Percentiles rank a stretch among this genome's conserved stretches.
Conservation (phyloP, 495 filamentous ascomycete genomes). For the Daldinia grandis region DNA sequence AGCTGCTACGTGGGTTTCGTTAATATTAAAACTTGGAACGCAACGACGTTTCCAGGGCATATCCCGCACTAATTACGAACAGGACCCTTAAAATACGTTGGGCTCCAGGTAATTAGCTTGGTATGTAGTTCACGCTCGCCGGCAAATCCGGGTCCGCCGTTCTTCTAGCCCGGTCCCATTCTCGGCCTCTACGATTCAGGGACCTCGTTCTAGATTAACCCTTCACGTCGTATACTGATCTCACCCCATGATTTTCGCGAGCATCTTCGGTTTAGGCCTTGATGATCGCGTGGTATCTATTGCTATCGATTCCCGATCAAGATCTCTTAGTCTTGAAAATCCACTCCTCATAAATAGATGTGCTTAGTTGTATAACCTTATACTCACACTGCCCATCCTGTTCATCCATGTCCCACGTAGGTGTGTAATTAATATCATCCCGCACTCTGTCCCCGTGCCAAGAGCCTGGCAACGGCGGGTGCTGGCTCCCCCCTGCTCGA, state of each 20-base stretch:
- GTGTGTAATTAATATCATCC: conserved; percentile 23
- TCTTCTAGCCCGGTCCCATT: conserved; percentile 25
- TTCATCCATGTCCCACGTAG: not conserved
- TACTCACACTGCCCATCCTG: not conserved
- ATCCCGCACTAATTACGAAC: conserved; percentile 4
- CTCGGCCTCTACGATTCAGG: conserved; percentile 36
- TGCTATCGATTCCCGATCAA: conserved; percentile 1
- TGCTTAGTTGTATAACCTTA: not conserved
- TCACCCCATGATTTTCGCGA: not conserved
- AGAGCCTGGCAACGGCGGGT: conserved; percentile 24
- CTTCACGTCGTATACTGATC: conserved; percentile 10
- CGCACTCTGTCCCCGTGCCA: conserved; percentile 33
- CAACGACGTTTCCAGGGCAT: not conserved
- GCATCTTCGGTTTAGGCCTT: not conserved
- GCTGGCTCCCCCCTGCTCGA: not conserved
- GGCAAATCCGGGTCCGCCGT: conserved; percentile 22
- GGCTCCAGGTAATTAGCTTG: not conserved
- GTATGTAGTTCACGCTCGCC: conserved; percentile 7
- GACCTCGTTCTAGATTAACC: conserved; percentile 21
- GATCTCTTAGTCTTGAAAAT: conserved; percentile 9
- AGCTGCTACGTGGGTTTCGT: conserved; percentile 1
- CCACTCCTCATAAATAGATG: not conserved
- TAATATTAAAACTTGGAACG: not conserved
- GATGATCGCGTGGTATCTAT: not conserved
- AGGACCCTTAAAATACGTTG: not conserved